Evolutionary conservation across 2,329 filamentous ascomycete species (phyloP), one percentile per base, ranked within the genome.

Genomic region (Coniochaeta prunicola): DNA sequence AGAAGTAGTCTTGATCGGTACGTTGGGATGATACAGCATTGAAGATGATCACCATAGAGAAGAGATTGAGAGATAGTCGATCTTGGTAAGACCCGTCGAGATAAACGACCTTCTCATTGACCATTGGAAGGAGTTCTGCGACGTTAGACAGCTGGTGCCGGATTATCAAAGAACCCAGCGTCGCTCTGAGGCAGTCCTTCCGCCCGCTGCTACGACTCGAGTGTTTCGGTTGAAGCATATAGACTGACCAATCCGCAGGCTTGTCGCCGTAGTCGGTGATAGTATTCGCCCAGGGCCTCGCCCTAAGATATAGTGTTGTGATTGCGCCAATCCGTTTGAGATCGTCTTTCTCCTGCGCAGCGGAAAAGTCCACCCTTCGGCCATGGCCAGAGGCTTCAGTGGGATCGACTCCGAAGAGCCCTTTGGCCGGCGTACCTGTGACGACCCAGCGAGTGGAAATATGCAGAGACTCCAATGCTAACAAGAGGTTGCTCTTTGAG

Each of bases 11-110:
- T 58, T 83, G 78, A 65, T 93, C 93, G 0, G 82, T 85, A 12
- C 92, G 80, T 68, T 97, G 90, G 5, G 92, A 96, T 26, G 92
- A 92, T 0, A 97, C 86, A 0, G 91, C 86, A 68, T 97, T 97
- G 64, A 91, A 87, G 1, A 90, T 87, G 53, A 97, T 84, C 68
- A 91, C 86, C 73, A 94, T 89, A 0, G 90, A 83, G 68, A 97
- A 97, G 1, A 96, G 74, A 64, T 96, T 96, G 28, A 92, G 79
- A 0, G 88, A 90, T 10, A 96, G 71, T 66, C 87, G 91, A 71
- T 97, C 92, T 67, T 93, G 91, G 66, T 87, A 91, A 1, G 88
- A 93, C 0, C 92, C 92, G 61, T 94, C 84, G 1, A 97, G 77
- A 58, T 88, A 80, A 0, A 94, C 81, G 1, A 90, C 76, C 53